Evolutionary conservation across 1,284 basidiomycete genomes (phyloP), one percentile per base, ranked within the genome.

Genomic region (Moesziomyces globuligerus): DNA sequence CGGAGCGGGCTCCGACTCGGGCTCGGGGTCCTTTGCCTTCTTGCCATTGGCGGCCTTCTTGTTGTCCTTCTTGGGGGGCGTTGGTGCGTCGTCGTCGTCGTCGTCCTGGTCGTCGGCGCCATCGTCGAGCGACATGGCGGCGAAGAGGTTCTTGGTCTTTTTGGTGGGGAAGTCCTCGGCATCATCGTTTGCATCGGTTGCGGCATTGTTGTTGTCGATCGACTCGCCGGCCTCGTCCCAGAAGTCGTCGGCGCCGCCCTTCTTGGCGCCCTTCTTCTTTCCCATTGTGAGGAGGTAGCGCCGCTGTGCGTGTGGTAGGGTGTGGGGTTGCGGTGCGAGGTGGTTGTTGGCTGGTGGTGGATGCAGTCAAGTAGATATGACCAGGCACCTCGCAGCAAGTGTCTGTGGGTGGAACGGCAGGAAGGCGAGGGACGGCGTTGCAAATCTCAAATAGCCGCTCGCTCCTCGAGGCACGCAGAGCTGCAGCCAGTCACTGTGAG

Each of bases 201-300:
- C 40, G 32, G 26, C 15, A 28, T 57, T 51, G 40, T 60, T 67
- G 54, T 69, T 66, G 36, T 53, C 59, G 57, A 61, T 67, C 40
- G 57, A 62, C 54, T 76, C 74, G 34, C 65, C 73, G 26, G 73
- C 75, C 39, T 77, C 73, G 28, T 75, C 75, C 75, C 76, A 79
- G 55, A 73, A 77, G 58, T 77, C 75, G 34, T 77, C 75, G 48
- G 55, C 68, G 29, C 66, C 70, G 56, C 73, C 75, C 58, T 76
- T 76, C 60, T 60, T 62, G 37, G 70, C 76, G 53, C 72, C 74
- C 60, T 79, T 79, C 51, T 69, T 69, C 73, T 79, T 79, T 52
- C 76, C 76, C 76, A 79, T 79, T 24, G 32, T 74, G 56, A 34
- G 29, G 29, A 32, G 20, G 40, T 37, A 32, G 37, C 32, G 53